Percentiles rank a stretch among this genome's conserved stretches.
Conservation (phyloP, 805 yeast genomes). For the Starmera caribaea region DNA sequence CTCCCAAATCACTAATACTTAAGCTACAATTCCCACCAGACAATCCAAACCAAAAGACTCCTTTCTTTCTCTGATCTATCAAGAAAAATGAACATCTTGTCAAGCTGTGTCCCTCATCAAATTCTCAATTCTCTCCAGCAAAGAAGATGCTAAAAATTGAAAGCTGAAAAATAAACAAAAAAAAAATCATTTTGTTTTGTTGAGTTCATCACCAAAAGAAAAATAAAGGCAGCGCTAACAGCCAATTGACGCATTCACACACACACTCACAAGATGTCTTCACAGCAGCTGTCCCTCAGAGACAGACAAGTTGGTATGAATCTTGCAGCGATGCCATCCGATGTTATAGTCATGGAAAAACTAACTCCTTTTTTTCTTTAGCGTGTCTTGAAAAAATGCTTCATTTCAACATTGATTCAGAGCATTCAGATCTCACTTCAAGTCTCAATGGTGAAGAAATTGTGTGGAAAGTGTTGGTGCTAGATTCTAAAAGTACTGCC, state of each 20-base stretch:
- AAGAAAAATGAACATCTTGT: too few species aligned
- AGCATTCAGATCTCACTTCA: constrained; percentile 39
- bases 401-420: constrained; percentile 60
- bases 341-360: neutral
- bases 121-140: too few species aligned
- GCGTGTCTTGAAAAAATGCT: constrained; percentile 72
- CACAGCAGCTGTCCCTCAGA: constrained; percentile 22
- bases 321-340: neutral
- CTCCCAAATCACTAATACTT: too few species aligned
- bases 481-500: constrained; percentile 74
- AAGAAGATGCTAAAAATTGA: too few species aligned
- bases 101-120: too few species aligned
- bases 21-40: too few species aligned
- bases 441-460: constrained; percentile 55
- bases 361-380: neutral
- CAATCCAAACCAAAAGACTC: too few species aligned
- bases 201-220: too few species aligned
- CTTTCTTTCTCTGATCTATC: too few species aligned
- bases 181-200: too few species aligned
- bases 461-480: constrained; percentile 83
- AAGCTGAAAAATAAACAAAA: too few species aligned
- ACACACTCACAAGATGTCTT: constrained; percentile 8
- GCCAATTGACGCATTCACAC: neutral
- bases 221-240: too few species aligned
- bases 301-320: constrained; percentile 31